Base-by-base conservation (phyloP, 2,329 filamentous ascomycete species). In the Stachybotrys chartarum region DNA sequence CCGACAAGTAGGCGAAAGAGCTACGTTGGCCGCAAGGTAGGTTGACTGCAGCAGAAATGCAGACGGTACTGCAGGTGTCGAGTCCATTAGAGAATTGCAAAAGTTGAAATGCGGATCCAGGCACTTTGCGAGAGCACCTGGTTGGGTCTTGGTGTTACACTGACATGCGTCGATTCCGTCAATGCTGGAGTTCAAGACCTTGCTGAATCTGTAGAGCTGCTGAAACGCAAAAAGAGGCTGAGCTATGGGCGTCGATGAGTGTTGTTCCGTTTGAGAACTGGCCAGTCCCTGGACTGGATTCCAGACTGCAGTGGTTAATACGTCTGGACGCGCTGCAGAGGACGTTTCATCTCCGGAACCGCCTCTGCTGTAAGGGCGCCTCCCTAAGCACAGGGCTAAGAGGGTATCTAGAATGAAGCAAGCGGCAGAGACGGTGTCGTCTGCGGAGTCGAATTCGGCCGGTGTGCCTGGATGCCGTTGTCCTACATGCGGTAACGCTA, bases 331-430 rank as follows among this genome's bases (percentile, higher is more conserved):
- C 10, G 35, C 35, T 14, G 14, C 3, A 14, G 35, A 14, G 35
- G 35, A 6, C 5, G 57, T 10, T 44, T 57, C 42, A 47, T 61
- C 55, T 16, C 58, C 57, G 32, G 62, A 56, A 7, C 63, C 60
- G 1, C 58, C 57, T 5, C 63, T 62, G 45, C 60, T 57, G 49
- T 65, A 61, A 4, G 58, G 58, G 11, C 65, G 58, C 12, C 65
- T 74, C n/a, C 75, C 70, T 4, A 84, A 70, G 8, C 78, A 73
- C 17, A 80, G 66, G 8, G 80, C 78, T 14, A 85, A 66, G 24
- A 85, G 67, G 14, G 79, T 82, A 53, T 89, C 86, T 1, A 90
- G 67, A 6, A 86, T 72, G 56, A 85, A 83, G 58, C 84, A 87
- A 5, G 81, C 83, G 24, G 83, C 75, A 49, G 69, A 58, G 45